Base-by-base conservation (phyloP, 768 basidiomycete species). In the Candolleomyces aberdarensis region DNA sequence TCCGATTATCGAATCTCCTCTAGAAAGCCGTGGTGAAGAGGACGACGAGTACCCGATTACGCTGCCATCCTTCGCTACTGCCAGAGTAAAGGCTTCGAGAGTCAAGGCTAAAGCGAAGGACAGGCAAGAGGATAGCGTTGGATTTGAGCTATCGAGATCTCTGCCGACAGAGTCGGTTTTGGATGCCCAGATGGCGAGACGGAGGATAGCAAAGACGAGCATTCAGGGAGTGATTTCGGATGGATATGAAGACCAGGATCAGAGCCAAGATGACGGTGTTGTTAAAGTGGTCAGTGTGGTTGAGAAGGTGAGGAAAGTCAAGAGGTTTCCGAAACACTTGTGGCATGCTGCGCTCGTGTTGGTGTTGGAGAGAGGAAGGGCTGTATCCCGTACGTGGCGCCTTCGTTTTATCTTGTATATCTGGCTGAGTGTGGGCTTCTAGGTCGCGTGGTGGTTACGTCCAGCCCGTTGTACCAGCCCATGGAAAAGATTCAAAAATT, bases 401-500 rank as follows among this genome's bases (percentile, higher is more conserved):
- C 57, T n/a, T 17, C 29, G 53, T 29, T 10, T 55, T 49, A 54
- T 22, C 31, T 55, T 31, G 36, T 19, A 14, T 39, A 40, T 19
- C 5, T 46, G 29, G 39, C 4, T 9, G 29, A 13, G 47, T 5
- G 50, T 31, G 20, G 32, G 51, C 26, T 19, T 46, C 54, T 39
- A 80, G 78, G 77, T 36, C 83, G 91, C 22, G 88, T 92, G 6
- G 78, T 93, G 6, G 92, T 89, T 36, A 85, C 92, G 0, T 92
- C 89, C 13, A 91, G 88, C 47, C 92, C 94, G 1, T 73, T 95
- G 52, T 91, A 93, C 71, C 94, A 95, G 70, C 84, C 89, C 11
- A 86, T 94, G 79, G 85, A 88, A 10, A 75, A 80, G 4, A 88
- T 91, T 17, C 80, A 86, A 65, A 80, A 84, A 56, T 75, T 94